Conservation (phyloP, 257 asterid genomes). For the Lithospermum erythrorhizon region DNA sequence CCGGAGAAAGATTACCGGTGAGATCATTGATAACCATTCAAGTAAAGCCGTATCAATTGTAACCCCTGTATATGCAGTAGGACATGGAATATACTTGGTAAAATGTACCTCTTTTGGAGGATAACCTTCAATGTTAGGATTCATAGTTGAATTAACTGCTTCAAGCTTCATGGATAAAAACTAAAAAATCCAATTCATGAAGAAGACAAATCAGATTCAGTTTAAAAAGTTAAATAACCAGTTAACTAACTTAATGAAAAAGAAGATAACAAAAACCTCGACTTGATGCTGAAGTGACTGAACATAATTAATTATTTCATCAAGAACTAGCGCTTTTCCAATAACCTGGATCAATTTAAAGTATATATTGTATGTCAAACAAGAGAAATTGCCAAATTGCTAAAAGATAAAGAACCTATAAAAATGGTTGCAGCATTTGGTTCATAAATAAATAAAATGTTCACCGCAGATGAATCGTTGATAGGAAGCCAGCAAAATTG, state of each 20-base stretch:
- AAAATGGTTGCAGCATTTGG: slow-evolving; percentile 1
- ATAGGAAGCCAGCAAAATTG: too few species aligned
- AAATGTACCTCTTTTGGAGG: slow-evolving; percentile 66
- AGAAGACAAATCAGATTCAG: slow-evolving; percentile 7
- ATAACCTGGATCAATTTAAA: slow-evolving; percentile 37
- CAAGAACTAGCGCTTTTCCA: slow-evolving; percentile 89
- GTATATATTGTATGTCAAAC: not conserved
- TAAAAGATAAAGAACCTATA: slow-evolving; percentile 9
- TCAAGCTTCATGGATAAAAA: slow-evolving; percentile 97
- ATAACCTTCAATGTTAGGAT: slow-evolving; percentile 44
- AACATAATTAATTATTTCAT: slow-evolving; percentile 80
- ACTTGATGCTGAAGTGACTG: slow-evolving; percentile 89
- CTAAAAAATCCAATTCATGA: slow-evolving; percentile 16
- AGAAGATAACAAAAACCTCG: slow-evolving; percentile 41
- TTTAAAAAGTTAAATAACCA: not conserved
- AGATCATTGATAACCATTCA: not conserved
- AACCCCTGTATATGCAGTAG: not conserved
- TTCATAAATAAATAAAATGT: not conserved
- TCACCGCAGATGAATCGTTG: too few species aligned
- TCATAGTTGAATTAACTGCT: slow-evolving; percentile 69
- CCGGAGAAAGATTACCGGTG: not conserved
- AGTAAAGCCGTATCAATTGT: not conserved
- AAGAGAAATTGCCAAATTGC: not conserved
- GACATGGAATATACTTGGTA: not conserved
- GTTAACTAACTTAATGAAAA: not conserved